Evolutionary conservation across 805 yeast species (phyloP), one percentile per base, ranked within the genome.

Genomic region (Wickerhamiella australiensis): DNA sequence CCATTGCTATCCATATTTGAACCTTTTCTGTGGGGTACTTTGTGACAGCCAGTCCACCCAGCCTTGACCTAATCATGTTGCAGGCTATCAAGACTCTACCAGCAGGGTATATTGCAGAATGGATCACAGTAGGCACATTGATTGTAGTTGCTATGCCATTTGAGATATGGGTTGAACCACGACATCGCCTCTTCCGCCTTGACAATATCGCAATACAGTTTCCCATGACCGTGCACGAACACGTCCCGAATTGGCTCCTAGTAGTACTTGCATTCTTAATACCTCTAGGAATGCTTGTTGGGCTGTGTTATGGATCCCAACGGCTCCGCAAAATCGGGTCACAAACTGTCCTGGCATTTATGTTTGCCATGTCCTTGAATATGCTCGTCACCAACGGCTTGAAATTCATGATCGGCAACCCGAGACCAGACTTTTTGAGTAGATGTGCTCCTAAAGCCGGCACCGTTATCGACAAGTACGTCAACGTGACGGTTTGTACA

Each of bases 361-460:
- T 68, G 8, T 65, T 85, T 1, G 71, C 87, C 0, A 68, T 82
- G 50, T 70, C 77, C 17, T 65, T 79, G 12, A 77, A 84, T 25
- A 71, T 78, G 38, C 68, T 81, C 25, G 59, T 82, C 47, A 85
- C 95, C 2, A 85, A 85, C 59, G 68, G 80, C 13, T 62, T 85
- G 52, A 90, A 90, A 67, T 79, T 82, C 60, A 78, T 84, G 78
- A 77, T 90, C 50, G 96, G 96, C 3, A 75, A 96, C 61, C 85
- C 82, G 53, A 72, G 98, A 52, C 98, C 98, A 0, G 98, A 90
- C 65, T 85, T 88, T 61, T 65, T 90, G 47, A 85, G 87, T 5
- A 74, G 97, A 57, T 90, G 97, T 64, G 61, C 72, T 18, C 96
- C 96, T 3, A 68, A 66, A 11, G 52, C 65, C 1, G 79, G 68